Base-by-base conservation (phyloP, 2,329 filamentous ascomycete species). In the Bipolaris sorokiniana region DNA sequence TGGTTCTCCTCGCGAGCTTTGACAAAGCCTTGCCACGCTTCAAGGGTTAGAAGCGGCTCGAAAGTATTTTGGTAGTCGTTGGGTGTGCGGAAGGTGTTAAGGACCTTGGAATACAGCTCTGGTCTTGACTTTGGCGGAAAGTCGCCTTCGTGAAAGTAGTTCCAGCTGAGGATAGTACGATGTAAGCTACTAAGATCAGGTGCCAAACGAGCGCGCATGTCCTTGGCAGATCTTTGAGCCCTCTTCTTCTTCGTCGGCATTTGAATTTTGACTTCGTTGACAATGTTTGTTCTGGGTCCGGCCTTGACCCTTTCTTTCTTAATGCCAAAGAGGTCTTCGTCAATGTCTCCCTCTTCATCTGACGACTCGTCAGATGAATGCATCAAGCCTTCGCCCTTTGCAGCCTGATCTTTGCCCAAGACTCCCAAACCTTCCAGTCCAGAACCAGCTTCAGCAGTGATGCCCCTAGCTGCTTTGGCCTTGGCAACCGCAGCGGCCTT, bases 1-100 rank as follows among this genome's bases (percentile, higher is more conserved):
- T 85, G 90, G 46, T 88, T 86, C 76, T 99, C 95, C 69, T 97
- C 92, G 73, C 93, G 93, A 18, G 91, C 86, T 48, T 92, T 93
- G 48, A 96, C 88, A 73, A 99, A 95, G 4, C 91, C 90, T 72
- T 96, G 90, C 95, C 95, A 99, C 28, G 94, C 94, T 80, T 99
- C 95, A 23, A 96, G 89, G 28, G 95, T 87, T 33, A 99, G 83
- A 20, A 99, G 82, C 5, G 94, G 93, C 64, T 96, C 88, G 76
- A 99, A 99, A 0, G 92, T 97, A 57, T 86, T 83, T 73, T 96
- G 91, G 73, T 99, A 99, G 48, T 90, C 88, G 41, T 80, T 79
- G 0, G 92, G 90, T 65, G 92, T 88, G 26, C 81, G 76, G 77
- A 97, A 99, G 0, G 86, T 86, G 59, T 91, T 89, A 5, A 89